Base-by-base conservation (phyloP, 495 filamentous ascomycete species). In the Rhypophila decipiens region DNA sequence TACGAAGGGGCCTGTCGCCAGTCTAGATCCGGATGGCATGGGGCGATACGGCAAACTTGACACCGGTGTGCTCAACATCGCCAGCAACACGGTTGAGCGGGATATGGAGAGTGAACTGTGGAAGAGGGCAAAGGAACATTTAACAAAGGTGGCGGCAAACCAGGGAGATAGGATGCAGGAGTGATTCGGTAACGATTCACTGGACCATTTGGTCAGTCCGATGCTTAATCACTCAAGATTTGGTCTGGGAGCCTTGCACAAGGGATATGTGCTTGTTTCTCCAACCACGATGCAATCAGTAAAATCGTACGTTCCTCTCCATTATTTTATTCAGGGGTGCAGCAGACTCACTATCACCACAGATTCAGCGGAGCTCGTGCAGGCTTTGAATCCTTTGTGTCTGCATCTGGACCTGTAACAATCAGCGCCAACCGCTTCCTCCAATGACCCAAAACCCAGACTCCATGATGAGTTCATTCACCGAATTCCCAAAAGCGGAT, bases 41-140 rank as follows among this genome's bases (percentile, higher is more conserved):
- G 78, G 78, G 8, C 71, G 76, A 42, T 68, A 83, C 15, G 83
- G 83, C 3, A 66, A 68, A 21, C 66, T 91, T 38, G 89, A 95
- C 63, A 79, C 93, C 12, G 88, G 88, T 42, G 85, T 82, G 79
- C 67, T 96, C 57, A 96, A 96, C 56, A 85, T 84, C 64, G 77
- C 87, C 48, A 85, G 83, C 49, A 82, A 85, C 52, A 82, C 80
- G 24, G 82, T 90, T 13, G 86, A 82, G 35, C 82, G 78, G 56
- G 82, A 86, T 48, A 88, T 86, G 74, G 87, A 93, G 60, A 75
- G 76, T 11, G 87, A 93, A 67, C 58, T 93, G 42, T 87, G 87
- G 86, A 69, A 70, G 44, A 75, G 79, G 47, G 81, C 83, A 8
- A 64, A 59, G 38, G 55, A 56, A 24, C 55, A 63, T 39, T 47